Evolutionary conservation across 345 rosid species (phyloP).

Genomic region (Gynandropsis gynandra): DNA sequence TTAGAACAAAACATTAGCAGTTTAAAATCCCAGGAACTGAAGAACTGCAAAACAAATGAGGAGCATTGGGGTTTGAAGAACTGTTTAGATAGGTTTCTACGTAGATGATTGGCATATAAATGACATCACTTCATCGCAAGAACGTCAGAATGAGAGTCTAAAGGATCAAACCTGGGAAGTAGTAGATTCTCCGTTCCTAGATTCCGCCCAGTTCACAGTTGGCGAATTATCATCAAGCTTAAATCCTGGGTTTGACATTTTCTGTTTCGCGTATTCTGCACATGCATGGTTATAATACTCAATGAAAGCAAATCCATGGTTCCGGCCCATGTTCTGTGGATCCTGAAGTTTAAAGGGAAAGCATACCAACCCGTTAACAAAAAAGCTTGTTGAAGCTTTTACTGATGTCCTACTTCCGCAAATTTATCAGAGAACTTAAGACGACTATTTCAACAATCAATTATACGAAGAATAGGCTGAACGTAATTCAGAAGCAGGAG

Average conservation of each 20-base stretch:
- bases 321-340: constrained; percentile 50
- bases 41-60: too few relatives aligned
- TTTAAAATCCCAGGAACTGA: too few relatives aligned
- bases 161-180: constrained; percentile 61
- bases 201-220: constrained; percentile 96
- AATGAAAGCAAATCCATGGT: constrained; percentile 84
- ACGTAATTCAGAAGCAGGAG: constrained; percentile 18
- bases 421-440: background rate
- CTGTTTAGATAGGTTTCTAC: too few relatives aligned
- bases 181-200: constrained; percentile 66
- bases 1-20: too few relatives aligned
- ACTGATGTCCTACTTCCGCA: too few relatives aligned
- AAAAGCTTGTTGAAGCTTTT: background rate
- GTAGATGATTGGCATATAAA: background rate
- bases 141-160: constrained; percentile 1
- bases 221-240: constrained; percentile 85
- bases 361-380: constrained; percentile 10
- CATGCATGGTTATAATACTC: constrained; percentile 89
- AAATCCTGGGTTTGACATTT: constrained; percentile 69
- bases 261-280: constrained; percentile 85
- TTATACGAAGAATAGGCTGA: background rate
- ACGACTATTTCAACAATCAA: constrained; percentile 5
- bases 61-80: too few relatives aligned
- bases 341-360: constrained; percentile 42
- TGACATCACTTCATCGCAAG: constrained; percentile 2